Evolutionary conservation across 2,329 filamentous ascomycete species (phyloP).

Genomic region (Clonostachys sp.): DNA sequence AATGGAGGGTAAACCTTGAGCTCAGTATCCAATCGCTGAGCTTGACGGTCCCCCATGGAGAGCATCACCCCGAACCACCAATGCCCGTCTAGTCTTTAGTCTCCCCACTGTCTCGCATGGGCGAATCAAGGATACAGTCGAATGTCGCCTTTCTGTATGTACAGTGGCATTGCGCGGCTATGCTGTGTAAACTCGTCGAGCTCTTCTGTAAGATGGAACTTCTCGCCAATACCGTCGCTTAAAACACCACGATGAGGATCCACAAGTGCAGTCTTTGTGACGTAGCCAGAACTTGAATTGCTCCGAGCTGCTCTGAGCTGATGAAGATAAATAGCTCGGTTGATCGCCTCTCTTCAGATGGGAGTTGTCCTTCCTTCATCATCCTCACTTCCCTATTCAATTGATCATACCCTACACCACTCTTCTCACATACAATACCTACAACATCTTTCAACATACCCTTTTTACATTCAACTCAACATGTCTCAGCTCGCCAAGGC

Average conservation of each 20-base stretch:
- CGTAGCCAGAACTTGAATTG: not conserved
- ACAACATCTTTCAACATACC: not conserved
- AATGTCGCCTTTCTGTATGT: not conserved
- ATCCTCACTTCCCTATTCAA: too few species aligned
- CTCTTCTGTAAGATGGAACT: not conserved
- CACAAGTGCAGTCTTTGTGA: not conserved
- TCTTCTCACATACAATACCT: not conserved
- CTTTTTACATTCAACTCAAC: constrained; percentile 1
- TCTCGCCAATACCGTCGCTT: constrained; percentile 1
- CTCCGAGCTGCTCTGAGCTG: not conserved
- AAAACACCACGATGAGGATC: not conserved
- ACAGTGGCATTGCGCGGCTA: constrained; percentile 1
- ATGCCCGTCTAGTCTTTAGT: not conserved
- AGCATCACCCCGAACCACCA: not conserved
- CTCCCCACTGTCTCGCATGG: not conserved
- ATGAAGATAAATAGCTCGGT: too few species aligned
- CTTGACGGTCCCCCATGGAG: not conserved
- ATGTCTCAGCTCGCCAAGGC: constrained; percentile 19
- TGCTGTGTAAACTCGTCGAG: not conserved
- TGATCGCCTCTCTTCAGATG: too few species aligned
- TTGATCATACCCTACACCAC: not conserved
- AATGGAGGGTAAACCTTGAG: too few species aligned
- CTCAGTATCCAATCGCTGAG: too few species aligned
- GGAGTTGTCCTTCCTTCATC: too few species aligned
- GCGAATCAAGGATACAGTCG: constrained; percentile 1